Conservation (phyloP, 2,329 filamentous ascomycete genomes). For the Penicillium hesseltinei region DNA sequence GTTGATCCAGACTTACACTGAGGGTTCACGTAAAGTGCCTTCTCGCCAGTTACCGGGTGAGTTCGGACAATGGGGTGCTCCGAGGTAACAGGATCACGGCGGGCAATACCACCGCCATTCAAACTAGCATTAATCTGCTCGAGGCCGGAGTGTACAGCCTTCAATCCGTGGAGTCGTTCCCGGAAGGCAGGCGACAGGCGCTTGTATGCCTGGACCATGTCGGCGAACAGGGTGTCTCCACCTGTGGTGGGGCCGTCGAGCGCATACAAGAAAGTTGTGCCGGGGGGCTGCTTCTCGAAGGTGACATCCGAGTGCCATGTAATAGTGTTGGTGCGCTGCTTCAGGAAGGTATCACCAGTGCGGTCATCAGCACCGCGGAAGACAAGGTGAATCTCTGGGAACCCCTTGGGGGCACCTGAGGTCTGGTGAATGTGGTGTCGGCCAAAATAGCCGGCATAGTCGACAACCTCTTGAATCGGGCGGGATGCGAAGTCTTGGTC, state of each 20-base stretch:
- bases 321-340: slow-evolving; percentile 71
- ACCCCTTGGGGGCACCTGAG: slow-evolving; percentile 69
- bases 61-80: slow-evolving; percentile 77
- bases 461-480: slow-evolving; percentile 66
- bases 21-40: slow-evolving; percentile 77
- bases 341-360: slow-evolving; percentile 61
- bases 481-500: slow-evolving; percentile 71
- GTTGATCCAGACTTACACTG: slow-evolving; percentile 60
- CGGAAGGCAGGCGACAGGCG: slow-evolving; percentile 76
- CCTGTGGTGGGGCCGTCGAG: slow-evolving; percentile 78
- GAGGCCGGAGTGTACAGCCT: slow-evolving; percentile 75
- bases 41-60: slow-evolving; percentile 79
- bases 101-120: slow-evolving; percentile 66
- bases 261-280: slow-evolving; percentile 84
- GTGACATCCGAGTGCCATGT: slow-evolving; percentile 89
- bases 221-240: slow-evolving; percentile 80
- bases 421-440: slow-evolving; percentile 80
- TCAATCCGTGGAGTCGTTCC: slow-evolving; percentile 74
- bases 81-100: slow-evolving; percentile 71
- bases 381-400: slow-evolving; percentile 74
- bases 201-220: slow-evolving; percentile 77
- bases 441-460: slow-evolving; percentile 73
- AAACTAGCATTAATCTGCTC: slow-evolving; percentile 74
- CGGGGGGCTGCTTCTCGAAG: slow-evolving; percentile 84
- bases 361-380: slow-evolving; percentile 68